phyloP scores from a whole-genome alignment of 176 grass and related monocot genomes.

The Oryza glumipatula region DNA sequence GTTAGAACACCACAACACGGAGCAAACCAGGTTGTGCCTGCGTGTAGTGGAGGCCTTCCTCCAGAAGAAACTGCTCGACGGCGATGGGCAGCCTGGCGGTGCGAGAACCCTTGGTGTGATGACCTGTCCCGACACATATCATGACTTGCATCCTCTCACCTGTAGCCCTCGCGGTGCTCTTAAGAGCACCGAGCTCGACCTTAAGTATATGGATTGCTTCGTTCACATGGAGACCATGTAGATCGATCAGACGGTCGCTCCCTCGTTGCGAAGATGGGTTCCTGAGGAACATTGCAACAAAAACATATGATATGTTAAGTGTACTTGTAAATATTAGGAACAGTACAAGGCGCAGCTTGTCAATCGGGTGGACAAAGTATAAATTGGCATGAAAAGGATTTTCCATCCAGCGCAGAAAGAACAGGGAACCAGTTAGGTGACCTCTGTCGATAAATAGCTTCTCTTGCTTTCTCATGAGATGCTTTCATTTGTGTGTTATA shows the following conservation, averaged over 20 bases:
- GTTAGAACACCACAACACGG: conserved; percentile 77
- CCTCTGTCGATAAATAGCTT: conserved; percentile 92
- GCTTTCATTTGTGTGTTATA: conserved; percentile 92
- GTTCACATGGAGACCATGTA: conserved; percentile 83
- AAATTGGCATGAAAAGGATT: not conserved
- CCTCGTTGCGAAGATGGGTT: conserved; percentile 56
- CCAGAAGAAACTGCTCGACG: conserved; percentile 83
- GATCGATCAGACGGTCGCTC: conserved; percentile 72
- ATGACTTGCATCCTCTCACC: conserved; percentile 80
- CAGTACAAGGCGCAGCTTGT: not conserved
- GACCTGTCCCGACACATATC: conserved; percentile 89
- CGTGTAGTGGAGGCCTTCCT: conserved; percentile 76
- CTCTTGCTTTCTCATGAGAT: conserved; percentile 96
- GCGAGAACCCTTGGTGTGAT: conserved; percentile 92
- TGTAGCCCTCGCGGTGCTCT: conserved; percentile 51
- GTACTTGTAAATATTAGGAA: not conserved
- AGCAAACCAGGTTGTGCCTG: conserved; percentile 89
- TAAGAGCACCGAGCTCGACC: conserved; percentile 69
- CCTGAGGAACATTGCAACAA: conserved; percentile 47
- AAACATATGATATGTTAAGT: not conserved
- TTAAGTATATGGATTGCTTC: conserved; percentile 86
- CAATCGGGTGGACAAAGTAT: not conserved
- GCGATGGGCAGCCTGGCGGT: conserved; percentile 82
- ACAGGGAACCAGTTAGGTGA: conserved; percentile 27
- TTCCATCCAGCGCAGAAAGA: not conserved